These are phyloP conservation scores for Lentinula novae-zelandiae DNA, from an alignment of 1,284 basidiomycete species.

Conservation along the genomic window DNA sequence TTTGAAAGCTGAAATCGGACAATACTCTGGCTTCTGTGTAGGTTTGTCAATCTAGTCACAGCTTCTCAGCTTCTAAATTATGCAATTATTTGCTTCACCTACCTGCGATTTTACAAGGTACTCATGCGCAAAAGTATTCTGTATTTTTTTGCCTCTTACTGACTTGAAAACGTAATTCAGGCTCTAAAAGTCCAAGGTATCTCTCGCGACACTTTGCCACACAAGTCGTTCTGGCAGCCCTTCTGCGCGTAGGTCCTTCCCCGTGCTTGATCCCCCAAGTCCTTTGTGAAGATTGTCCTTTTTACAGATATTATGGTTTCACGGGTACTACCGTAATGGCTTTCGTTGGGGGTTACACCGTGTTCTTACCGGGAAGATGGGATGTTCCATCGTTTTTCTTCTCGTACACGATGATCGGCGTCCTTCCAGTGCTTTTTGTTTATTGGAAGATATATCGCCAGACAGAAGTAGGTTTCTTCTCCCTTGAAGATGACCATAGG, in stretches of 20 bases:
- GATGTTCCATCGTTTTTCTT: conserved; percentile 53
- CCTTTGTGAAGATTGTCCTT: no score
- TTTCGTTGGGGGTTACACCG: conserved; percentile 47
- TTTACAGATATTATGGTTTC: conserved; percentile 37
- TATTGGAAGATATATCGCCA: conserved; percentile 59
- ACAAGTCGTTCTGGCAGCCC: conserved; percentile 44
- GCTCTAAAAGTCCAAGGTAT: conserved; percentile 63
- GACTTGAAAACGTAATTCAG: conserved; percentile 21
- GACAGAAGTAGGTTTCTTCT: conserved; percentile 35
- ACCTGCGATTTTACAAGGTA: conserved; percentile 40
- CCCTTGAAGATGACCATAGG: background rate
- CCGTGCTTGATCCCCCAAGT: background rate
- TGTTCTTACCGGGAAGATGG: conserved; percentile 56
- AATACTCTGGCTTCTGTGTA: conserved; percentile 10
- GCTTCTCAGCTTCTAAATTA: conserved; percentile 44
- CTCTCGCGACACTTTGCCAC: conserved; percentile 52
- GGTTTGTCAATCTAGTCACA: conserved; percentile 45
- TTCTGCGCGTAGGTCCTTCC: conserved; percentile 40
- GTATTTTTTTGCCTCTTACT: background rate
- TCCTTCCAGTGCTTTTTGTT: conserved; percentile 49
- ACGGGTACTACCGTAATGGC: conserved; percentile 45
- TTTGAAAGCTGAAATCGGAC: background rate
- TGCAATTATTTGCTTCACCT: conserved; percentile 42
- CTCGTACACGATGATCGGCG: conserved; percentile 51
- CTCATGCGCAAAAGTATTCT: conserved; percentile 15